A percentile compares a stretch with the other conserved stretches of the same genome.
Evolutionary conservation across 495 filamentous ascomycete genomes (phyloP).

Genomic region (Lepraria neglecta): DNA sequence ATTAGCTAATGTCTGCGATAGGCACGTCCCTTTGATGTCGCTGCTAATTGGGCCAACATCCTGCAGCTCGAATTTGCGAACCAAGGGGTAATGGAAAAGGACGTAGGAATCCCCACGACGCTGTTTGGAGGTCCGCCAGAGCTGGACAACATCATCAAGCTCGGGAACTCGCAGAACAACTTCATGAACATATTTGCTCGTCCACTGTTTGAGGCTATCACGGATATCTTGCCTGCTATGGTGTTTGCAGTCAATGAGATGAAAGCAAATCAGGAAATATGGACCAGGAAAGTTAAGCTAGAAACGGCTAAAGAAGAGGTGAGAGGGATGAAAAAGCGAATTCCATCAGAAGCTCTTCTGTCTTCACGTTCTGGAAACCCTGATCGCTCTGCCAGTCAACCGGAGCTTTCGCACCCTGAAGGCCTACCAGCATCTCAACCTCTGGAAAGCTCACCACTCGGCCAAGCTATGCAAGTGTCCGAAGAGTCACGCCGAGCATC

Average conservation of each 20-base stretch:
- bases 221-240: constrained; percentile 77
- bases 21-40: constrained; percentile 77
- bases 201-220: constrained; percentile 80
- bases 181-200: constrained; percentile 96
- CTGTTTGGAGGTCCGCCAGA: constrained; percentile 78
- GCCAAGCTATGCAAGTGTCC: constrained; percentile 10
- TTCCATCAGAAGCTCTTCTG: constrained; percentile 16
- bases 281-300: constrained; percentile 43
- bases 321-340: constrained; percentile 1
- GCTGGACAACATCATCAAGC: constrained; percentile 69
- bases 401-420: constrained; percentile 30
- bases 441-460: constrained; percentile 16
- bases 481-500: constrained; percentile 22
- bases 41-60: constrained; percentile 80
- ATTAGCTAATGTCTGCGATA: constrained; percentile 36
- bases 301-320: constrained; percentile 12
- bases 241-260: constrained; percentile 77
- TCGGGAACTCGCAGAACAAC: constrained; percentile 81
- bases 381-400: constrained; percentile 22
- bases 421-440: constrained; percentile 28
- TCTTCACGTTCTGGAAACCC: constrained; percentile 28
- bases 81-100: constrained; percentile 85
- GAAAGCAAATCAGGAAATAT: constrained; percentile 61
- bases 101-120: constrained; percentile 78
- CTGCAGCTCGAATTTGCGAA: constrained; percentile 90